These are phyloP conservation scores for Capsicum pubescens DNA, from an alignment of 257 asterid genomes.

Conservation along the genomic window DNA sequence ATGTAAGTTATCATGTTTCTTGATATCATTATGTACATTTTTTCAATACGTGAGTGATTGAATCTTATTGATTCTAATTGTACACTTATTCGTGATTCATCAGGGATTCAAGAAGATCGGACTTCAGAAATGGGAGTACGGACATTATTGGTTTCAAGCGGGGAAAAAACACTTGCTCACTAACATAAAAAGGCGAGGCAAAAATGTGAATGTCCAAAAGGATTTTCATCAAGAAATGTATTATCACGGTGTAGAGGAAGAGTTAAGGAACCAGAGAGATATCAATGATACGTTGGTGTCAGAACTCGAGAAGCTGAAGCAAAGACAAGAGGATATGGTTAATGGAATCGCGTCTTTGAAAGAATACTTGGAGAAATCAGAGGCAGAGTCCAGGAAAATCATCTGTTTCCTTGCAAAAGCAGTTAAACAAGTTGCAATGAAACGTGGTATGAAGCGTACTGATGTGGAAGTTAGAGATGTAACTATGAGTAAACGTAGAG, in stretches of 20 bases:
- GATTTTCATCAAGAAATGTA: background rate
- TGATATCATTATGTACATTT: background rate
- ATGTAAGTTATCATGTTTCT: slow-evolving; percentile 42
- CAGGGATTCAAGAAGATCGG: slow-evolving; percentile 74
- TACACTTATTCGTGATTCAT: background rate
- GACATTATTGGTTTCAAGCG: slow-evolving; percentile 49
- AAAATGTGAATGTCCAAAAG: background rate
- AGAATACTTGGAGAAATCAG: slow-evolving; percentile 16
- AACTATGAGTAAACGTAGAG: slow-evolving; percentile 26
- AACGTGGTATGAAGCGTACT: background rate
- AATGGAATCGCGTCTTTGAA: slow-evolving; percentile 32
- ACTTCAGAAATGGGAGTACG: slow-evolving; percentile 59
- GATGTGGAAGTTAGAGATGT: background rate
- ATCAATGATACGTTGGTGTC: slow-evolving; percentile 29
- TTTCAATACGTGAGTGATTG: no score
- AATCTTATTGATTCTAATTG: background rate
- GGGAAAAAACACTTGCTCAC: slow-evolving; percentile 51
- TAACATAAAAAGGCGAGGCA: slow-evolving; percentile 50
- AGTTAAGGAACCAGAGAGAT: slow-evolving; percentile 30
- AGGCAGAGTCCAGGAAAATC: slow-evolving; percentile 27
- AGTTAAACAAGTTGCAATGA: slow-evolving; percentile 31
- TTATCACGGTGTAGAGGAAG: slow-evolving; percentile 14
- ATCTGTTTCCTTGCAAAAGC: slow-evolving; percentile 36
- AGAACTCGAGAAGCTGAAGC: slow-evolving; percentile 47
- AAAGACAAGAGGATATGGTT: slow-evolving; percentile 38